Conservation (phyloP, 2,329 filamentous ascomycete genomes). For the Exophiala mesophila region DNA sequence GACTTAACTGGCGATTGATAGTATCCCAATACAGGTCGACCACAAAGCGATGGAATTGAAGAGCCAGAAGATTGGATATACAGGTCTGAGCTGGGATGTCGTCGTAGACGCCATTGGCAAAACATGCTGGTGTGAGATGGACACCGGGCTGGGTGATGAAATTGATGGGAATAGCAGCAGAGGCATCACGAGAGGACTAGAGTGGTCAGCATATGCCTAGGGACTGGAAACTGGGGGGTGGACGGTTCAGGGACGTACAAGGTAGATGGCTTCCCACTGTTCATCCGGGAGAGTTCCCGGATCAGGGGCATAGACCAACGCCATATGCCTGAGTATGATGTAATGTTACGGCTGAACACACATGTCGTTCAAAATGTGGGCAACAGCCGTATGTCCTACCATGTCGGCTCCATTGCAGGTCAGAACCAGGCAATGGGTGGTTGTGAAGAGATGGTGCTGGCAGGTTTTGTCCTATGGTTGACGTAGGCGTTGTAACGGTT, state of each 20-base stretch:
- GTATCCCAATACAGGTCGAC: slow-evolving; percentile 63
- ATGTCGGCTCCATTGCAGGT: too few relatives aligned
- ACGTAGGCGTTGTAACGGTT: too few relatives aligned
- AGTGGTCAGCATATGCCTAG: background rate
- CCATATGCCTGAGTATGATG: slow-evolving; percentile 40
- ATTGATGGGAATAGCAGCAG: slow-evolving; percentile 57
- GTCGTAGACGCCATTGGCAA: slow-evolving; percentile 50
- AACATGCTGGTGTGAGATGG: slow-evolving; percentile 56
- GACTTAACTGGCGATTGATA: slow-evolving; percentile 49
- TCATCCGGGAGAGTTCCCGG: slow-evolving; percentile 32
- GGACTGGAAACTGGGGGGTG: background rate
- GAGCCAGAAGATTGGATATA: slow-evolving; percentile 57
- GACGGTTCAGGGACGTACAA: slow-evolving; percentile 30
- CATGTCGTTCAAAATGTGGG: too few relatives aligned
- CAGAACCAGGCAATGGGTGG: too few relatives aligned
- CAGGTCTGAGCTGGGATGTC: slow-evolving; percentile 49
- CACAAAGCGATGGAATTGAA: slow-evolving; percentile 55
- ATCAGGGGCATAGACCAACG: slow-evolving; percentile 38
- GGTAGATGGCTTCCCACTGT: slow-evolving; percentile 37
- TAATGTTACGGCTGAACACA: too few relatives aligned
- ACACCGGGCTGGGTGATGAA: slow-evolving; percentile 55
- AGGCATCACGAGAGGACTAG: slow-evolving; percentile 57
- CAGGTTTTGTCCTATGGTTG: too few relatives aligned
- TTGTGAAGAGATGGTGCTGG: too few relatives aligned
- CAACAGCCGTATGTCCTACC: too few relatives aligned